Base-by-base conservation (phyloP, 1,139 yeast genomes). In the Hansenula sp. region DNA sequence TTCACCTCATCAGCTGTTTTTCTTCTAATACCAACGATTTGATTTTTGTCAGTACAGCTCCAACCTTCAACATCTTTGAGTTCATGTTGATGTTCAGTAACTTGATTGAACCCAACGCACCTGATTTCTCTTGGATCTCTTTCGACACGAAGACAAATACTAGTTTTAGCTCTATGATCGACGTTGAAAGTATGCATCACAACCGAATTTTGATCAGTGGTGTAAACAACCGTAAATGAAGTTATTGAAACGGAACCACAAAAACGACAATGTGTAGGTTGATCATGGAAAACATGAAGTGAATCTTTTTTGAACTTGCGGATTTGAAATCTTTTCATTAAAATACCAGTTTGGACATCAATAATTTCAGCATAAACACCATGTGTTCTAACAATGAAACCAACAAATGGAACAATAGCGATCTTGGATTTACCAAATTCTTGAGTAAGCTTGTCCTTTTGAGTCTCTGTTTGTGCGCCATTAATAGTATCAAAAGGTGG, bases 41-140 rank as follows among this genome's bases (percentile, higher is more conserved):
- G 76, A 60, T 88, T 87, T 55, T 85, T 75, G 53, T 84, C 94
- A 0, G 91, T 85, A 9, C 80, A 66, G 54, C 84, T 83, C 96
- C 96, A 88, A 18, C 81, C 79, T 54, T 81, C 87, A 11, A 86
- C 79, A 47, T 77, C 66, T 36, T 75, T 72, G 43, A 79, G 71
- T 81, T 88, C 83, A 61, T 79, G 78, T 50, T 79, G 85, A 44
- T 79, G 79, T 56, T 88, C 96, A 18, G 76, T 71, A 2, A 81
- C 89, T 0, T 85, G 80, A 48, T 81, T 87, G 58, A 88, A 85
- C 35, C 96, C 96, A 36, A 84, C 71, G 65, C 96, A 89, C 67
- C 96, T 76, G 36, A 88, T 86, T 67, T 89, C 96, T 58, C 96
- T 74, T 1, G 93, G 89, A 65, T 89, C 96, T 74, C 96, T 83